Evolutionary conservation across 2,329 filamentous ascomycete species (phyloP).

Genomic region (Aspergillus tubingensis): DNA sequence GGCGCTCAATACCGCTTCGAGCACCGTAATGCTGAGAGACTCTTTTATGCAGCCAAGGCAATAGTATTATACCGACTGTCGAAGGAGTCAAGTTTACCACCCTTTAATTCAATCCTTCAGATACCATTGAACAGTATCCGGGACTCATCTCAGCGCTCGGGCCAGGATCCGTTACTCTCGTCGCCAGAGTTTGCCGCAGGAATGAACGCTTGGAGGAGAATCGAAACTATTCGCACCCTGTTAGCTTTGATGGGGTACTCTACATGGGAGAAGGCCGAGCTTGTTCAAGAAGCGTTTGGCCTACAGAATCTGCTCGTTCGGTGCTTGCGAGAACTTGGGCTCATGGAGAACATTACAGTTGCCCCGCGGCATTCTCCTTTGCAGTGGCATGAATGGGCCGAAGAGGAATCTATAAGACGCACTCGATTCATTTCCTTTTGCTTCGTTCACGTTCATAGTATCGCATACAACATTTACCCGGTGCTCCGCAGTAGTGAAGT

Average conservation of each 20-base stretch:
- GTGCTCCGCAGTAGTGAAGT: constrained; percentile 41
- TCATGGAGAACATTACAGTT: constrained; percentile 28
- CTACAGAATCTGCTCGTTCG: constrained; percentile 34
- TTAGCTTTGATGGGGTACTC: constrained; percentile 36
- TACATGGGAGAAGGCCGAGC: constrained; percentile 35
- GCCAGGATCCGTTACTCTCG: constrained; percentile 14
- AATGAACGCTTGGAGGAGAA: constrained; percentile 24
- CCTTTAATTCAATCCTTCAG: constrained; percentile 22
- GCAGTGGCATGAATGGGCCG: constrained; percentile 41
- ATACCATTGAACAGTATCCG: constrained; percentile 19
- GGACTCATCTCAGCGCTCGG: constrained; percentile 19
- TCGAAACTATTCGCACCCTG: constrained; percentile 35
- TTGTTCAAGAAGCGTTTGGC: constrained; percentile 36
- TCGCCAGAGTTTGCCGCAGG: constrained; percentile 15
- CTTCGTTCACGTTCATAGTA: constrained; percentile 42
- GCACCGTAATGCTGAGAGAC: constrained; percentile 31
- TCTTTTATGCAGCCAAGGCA: constrained; percentile 59
- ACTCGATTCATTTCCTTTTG: constrained; percentile 42
- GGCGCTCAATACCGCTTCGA: constrained; percentile 55
- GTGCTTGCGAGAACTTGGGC: constrained; percentile 31
- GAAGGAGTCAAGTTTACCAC: constrained; percentile 22
- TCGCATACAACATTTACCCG: constrained; percentile 43
- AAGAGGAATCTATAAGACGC: constrained; percentile 38
- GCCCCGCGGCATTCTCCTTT: constrained; percentile 26
- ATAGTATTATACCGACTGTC: constrained; percentile 64